Conservation (phyloP, 345 rosid species). For the Pistacia atlantica region DNA sequence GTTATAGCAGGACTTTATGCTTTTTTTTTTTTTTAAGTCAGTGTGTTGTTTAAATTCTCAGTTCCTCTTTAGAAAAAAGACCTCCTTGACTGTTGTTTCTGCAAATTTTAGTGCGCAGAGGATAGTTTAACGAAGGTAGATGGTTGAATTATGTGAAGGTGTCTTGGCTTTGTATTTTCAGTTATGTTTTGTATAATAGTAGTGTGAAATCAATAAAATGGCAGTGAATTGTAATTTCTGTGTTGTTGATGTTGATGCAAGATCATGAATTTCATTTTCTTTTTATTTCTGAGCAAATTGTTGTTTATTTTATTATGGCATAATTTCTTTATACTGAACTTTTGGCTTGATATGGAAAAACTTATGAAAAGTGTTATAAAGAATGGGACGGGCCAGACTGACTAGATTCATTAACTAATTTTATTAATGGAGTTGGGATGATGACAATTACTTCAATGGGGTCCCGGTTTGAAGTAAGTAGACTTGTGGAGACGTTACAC, state of each 20-base stretch:
- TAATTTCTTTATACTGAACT: neutral
- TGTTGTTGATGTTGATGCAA: neutral
- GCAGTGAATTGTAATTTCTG: neutral
- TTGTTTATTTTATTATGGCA: too few species aligned
- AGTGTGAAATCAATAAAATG: neutral
- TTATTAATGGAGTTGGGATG: neutral
- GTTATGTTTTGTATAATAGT: neutral
- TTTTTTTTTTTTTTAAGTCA: neutral
- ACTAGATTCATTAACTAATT: too few species aligned
- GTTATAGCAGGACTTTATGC: neutral
- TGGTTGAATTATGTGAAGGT: neutral
- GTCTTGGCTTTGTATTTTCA: neutral
- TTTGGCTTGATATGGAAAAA: neutral
- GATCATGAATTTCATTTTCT: neutral
- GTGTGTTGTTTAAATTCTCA: neutral
- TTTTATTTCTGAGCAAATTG: neutral
- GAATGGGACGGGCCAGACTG: neutral
- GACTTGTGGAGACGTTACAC: neutral
- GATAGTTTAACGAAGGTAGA: neutral
- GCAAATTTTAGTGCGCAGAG: slow-evolving; percentile 3
- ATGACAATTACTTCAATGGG: too few species aligned
- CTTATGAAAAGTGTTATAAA: neutral
- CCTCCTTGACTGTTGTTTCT: slow-evolving; percentile 15
- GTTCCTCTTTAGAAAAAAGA: neutral
- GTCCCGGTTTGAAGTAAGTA: neutral